Conservation (phyloP, 805 yeast species). For the Ogataea paraovalis region DNA sequence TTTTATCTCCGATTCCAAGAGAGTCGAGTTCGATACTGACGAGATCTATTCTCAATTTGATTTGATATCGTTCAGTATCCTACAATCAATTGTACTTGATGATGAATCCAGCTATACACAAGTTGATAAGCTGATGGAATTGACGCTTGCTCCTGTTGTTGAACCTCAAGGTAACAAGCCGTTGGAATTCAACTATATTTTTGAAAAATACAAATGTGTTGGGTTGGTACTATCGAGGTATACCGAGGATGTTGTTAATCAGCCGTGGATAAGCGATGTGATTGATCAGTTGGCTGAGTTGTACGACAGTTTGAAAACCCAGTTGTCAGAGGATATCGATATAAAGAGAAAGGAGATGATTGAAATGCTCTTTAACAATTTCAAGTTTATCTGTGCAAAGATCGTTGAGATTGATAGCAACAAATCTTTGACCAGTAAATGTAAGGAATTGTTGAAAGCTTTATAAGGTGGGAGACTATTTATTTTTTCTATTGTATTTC, state of each 20-base stretch:
- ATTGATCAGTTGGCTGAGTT: constrained; percentile 10
- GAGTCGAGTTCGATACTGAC: background rate
- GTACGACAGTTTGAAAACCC: constrained; percentile 5
- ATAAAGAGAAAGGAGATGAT: constrained; percentile 1
- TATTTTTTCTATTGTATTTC: background rate
- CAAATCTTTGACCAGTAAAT: background rate
- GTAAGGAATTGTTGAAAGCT: constrained; percentile 2
- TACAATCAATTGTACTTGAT: background rate
- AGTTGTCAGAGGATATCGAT: background rate
- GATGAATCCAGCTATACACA: background rate
- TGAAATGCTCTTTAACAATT: constrained; percentile 14
- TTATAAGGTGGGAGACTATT: background rate
- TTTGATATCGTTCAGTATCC: background rate
- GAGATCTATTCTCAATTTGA: background rate
- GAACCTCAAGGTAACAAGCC: constrained; percentile 4
- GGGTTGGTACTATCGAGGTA: constrained; percentile 13
- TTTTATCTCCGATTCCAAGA: background rate
- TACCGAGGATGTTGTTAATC: background rate
- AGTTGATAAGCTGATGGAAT: background rate
- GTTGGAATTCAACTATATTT: constrained; percentile 15
- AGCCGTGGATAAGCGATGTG: constrained; percentile 10
- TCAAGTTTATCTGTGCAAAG: constrained; percentile 16
- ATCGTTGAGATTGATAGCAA: constrained; percentile 6
- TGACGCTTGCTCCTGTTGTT: constrained; percentile 3
- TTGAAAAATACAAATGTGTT: constrained; percentile 16